Evolutionary conservation across 257 asterid genomes (phyloP).

Genomic region (Nyctanthes arbortristis): DNA sequence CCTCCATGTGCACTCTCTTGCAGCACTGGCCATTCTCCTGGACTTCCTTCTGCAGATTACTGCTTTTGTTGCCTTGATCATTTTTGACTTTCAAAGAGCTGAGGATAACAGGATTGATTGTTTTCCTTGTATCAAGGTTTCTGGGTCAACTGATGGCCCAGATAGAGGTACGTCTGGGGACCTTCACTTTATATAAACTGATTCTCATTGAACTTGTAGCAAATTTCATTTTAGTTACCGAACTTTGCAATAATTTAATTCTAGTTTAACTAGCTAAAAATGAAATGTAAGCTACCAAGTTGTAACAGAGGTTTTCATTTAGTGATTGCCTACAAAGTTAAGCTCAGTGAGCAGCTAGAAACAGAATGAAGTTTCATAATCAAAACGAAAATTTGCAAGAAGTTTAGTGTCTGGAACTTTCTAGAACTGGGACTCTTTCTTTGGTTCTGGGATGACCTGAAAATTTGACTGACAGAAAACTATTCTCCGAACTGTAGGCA

Average conservation of each 20-base stretch:
- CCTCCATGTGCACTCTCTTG: conserved; percentile 23
- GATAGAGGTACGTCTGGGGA: conserved; percentile 56
- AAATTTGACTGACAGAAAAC: conserved; percentile 23
- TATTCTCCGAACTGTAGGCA: conserved; percentile 48
- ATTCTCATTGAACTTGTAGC: background rate
- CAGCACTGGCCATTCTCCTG: conserved; percentile 96
- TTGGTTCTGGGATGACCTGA: conserved; percentile 10
- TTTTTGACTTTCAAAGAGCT: conserved; percentile 88
- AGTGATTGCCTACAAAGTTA: too few relatives aligned
- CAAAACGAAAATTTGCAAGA: background rate
- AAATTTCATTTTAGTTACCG: background rate
- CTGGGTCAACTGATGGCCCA: conserved; percentile 56
- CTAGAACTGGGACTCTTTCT: background rate
- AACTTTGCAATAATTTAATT: too few relatives aligned
- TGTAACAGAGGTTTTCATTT: too few relatives aligned
- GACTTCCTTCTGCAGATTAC: conserved; percentile 97
- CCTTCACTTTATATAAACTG: background rate
- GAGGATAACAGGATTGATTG: conserved; percentile 90
- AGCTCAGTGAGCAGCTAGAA: too few relatives aligned
- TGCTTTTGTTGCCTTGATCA: conserved; percentile 93
- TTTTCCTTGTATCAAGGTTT: conserved; percentile 71
- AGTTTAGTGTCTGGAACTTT: background rate
- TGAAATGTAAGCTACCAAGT: too few relatives aligned
- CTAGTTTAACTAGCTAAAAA: too few relatives aligned
- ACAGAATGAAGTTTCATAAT: too few relatives aligned